Percentiles rank a stretch among this genome's conserved stretches.
These are phyloP conservation scores for Cercospora sp. DNA, from an alignment of 2,329 filamentous ascomycete species.

Conservation along the genomic window DNA sequence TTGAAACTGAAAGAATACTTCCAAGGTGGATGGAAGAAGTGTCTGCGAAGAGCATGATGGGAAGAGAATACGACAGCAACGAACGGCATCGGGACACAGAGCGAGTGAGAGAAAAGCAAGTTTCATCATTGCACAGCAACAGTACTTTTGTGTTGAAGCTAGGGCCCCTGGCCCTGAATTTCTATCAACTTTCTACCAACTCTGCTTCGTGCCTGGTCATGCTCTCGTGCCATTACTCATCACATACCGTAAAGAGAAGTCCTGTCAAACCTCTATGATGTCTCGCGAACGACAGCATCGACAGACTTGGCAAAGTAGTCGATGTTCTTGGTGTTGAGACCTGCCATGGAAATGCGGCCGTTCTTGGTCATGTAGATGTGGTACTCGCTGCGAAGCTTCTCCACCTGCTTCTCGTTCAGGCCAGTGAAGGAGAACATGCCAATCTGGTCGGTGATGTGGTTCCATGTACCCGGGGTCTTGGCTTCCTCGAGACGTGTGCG, in stretches of 20 bases:
- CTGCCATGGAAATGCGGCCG: slow-evolving; percentile 96
- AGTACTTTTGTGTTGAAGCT: slow-evolving; percentile 7
- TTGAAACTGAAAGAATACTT: too few species aligned
- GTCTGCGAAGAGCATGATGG: background rate
- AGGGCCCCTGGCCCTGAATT: slow-evolving; percentile 8
- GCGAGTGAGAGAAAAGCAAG: background rate
- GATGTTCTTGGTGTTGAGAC: slow-evolving; percentile 87
- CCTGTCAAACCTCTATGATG: slow-evolving; percentile 22
- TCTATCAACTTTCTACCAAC: background rate
- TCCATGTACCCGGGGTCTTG: slow-evolving; percentile 86
- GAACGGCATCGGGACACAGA: background rate
- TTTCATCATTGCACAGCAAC: background rate
- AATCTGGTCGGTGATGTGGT: slow-evolving; percentile 97
- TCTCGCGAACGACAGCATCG: slow-evolving; percentile 73
- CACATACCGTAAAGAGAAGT: slow-evolving; percentile 1
- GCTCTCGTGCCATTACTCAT: background rate
- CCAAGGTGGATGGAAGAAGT: background rate
- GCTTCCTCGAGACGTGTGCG: slow-evolving; percentile 78
- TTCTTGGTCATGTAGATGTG: slow-evolving; percentile 97
- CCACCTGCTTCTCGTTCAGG: slow-evolving; percentile 70
- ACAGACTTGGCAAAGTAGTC: slow-evolving; percentile 91
- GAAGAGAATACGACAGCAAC: background rate
- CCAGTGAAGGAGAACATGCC: slow-evolving; percentile 99
- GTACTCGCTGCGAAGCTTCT: slow-evolving; percentile 66
- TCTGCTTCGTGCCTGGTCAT: background rate